Evolutionary conservation across 805 yeast species (phyloP), one percentile per base, ranked within the genome.

Genomic region (Myxozyma sirexii): DNA sequence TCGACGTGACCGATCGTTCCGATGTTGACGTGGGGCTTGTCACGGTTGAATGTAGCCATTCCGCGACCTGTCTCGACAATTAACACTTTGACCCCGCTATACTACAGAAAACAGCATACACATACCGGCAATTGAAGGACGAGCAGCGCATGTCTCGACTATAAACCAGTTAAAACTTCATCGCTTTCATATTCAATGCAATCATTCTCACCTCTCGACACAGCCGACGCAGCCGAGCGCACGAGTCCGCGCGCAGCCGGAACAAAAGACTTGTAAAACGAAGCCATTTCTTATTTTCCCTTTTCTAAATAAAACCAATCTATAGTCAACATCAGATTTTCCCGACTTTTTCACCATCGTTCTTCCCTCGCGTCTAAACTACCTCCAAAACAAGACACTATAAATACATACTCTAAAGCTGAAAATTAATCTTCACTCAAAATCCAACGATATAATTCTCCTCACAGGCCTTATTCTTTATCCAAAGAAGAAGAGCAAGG

Each of bases 1-100:
- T 93, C 99, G 68, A 93, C 98, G 77, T 93, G 98, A 69, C 98
- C 98, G 76, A 93, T 93, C 75, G 98, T 93, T 80, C 98, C 99
- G 70, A 93, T 83, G 79, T 93, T 93, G 69, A 93, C 86, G 75
- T 93, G 98, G 51, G 98, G 98, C 81, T 94, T 94, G 69, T 91
- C 82, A 80, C 99, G 93, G 77, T 88, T 88, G 75, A 93, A 94
- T 51, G 93, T 82, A 51, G 87, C 82, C 60, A 59, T 55, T 21
- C 60, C 55, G 27, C 64, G 64, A n/a, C 51, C 64, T 48, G 43
- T 19, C 27, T 17, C 19, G 6, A 8, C 35, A 31, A 8, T 12
- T 23, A 15, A 21, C 17, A 47, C 26, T 19, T 29, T n/a, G 35
- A 12, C 15, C 38, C 13, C n/a, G 17, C 38, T 4, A 37, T 26